These are phyloP conservation scores for Salix brachista DNA, from an alignment of 345 rosid genomes.

Conservation along the genomic window DNA sequence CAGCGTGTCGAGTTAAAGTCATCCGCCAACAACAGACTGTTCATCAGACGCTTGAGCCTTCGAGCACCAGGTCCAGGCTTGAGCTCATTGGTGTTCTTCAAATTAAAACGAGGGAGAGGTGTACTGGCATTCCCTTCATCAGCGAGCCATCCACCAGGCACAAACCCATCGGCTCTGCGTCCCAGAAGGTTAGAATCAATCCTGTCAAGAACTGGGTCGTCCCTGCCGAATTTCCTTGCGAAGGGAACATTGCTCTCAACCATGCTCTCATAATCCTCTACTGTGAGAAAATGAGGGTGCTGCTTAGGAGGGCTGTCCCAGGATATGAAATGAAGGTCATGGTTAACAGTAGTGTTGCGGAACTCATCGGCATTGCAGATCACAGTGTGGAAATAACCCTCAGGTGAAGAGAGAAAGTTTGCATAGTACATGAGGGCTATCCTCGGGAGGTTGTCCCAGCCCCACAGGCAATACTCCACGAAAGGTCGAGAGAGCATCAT, in stretches of 20 bases:
- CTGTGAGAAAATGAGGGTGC: constrained; percentile 76
- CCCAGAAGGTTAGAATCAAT: constrained; percentile 75
- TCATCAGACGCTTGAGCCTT: constrained; percentile 55
- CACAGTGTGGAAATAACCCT: constrained; percentile 88
- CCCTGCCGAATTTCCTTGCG: constrained; percentile 72
- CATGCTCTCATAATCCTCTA: constrained; percentile 58
- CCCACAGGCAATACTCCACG: constrained; percentile 70
- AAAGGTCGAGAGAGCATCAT: constrained; percentile 85
- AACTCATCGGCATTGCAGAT: constrained; percentile 80
- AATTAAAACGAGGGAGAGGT: constrained; percentile 10
- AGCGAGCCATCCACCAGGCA: constrained; percentile 63
- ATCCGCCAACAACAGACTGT: constrained; percentile 46
- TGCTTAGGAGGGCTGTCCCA: constrained; percentile 96
- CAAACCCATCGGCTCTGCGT: constrained; percentile 47
- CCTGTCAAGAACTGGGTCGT: constrained; percentile 62
- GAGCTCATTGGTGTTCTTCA: constrained; percentile 38
- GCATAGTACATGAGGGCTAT: constrained; percentile 79
- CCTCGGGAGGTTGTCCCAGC: constrained; percentile 93
- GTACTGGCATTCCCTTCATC: constrained; percentile 24
- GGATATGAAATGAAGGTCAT: constrained; percentile 88
- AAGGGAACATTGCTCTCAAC: constrained; percentile 76
- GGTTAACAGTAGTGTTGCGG: constrained; percentile 66
- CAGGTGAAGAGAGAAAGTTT: constrained; percentile 87
- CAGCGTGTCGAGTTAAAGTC: constrained; percentile 54
- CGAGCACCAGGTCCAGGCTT: constrained; percentile 69